Evolutionary conservation across 2,329 filamentous ascomycete genomes (phyloP).

Genomic region (Talaromyces sp.): DNA sequence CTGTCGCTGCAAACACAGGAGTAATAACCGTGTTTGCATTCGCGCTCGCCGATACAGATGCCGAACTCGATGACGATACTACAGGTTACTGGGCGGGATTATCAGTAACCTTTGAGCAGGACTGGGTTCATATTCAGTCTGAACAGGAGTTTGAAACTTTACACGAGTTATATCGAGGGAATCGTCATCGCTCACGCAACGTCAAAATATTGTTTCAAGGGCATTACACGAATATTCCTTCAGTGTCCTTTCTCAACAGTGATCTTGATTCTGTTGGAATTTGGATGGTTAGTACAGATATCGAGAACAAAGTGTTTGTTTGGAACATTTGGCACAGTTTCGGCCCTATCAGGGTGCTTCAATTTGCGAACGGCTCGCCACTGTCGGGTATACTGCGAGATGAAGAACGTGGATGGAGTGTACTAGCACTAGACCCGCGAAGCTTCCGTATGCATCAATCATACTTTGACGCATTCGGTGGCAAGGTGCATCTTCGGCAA

Average conservation of each 20-base stretch:
- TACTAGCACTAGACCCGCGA: constrained; percentile 45
- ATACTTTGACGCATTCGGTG: constrained; percentile 41
- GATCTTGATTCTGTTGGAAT: constrained; percentile 52
- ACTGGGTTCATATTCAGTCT: constrained; percentile 33
- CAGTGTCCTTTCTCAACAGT: constrained; percentile 57
- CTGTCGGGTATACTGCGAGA: constrained; percentile 27
- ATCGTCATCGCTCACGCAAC: constrained; percentile 39
- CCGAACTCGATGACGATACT: constrained; percentile 21
- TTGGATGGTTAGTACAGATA: constrained; percentile 58
- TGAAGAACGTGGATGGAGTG: constrained; percentile 43
- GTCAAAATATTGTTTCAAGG: constrained; percentile 41
- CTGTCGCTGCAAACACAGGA: constrained; percentile 72
- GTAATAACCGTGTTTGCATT: constrained; percentile 58
- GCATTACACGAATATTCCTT: constrained; percentile 54
- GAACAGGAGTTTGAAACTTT: constrained; percentile 28
- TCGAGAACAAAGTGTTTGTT: constrained; percentile 48
- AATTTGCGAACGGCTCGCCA: constrained; percentile 29
- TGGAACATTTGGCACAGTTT: constrained; percentile 48
- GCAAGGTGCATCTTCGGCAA: constrained; percentile 24
- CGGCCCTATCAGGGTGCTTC: constrained; percentile 27
- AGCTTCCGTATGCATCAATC: constrained; percentile 36
- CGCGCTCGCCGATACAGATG: constrained; percentile 45
- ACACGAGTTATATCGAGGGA: constrained; percentile 25
- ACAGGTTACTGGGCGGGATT: constrained; percentile 20
- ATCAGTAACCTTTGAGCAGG: constrained; percentile 24